Percentiles rank a stretch among this genome's conserved stretches.
Evolutionary conservation across 805 yeast species (phyloP).

Genomic region (Barnettozyma populi): DNA sequence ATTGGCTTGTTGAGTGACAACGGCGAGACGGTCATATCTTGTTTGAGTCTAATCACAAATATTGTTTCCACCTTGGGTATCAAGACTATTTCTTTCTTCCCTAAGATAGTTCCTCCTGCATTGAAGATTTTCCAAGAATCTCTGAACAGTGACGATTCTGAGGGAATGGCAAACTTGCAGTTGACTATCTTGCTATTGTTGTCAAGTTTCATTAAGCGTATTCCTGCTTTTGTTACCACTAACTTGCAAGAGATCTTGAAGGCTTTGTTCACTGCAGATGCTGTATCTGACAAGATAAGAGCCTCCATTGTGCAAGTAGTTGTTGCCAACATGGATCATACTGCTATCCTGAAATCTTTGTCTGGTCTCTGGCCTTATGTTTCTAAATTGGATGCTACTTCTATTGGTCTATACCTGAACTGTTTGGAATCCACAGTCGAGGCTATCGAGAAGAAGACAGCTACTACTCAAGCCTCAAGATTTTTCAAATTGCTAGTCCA

Average conservation of each 20-base stretch:
- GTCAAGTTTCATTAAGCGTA: constrained; percentile 69
- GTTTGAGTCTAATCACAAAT: constrained; percentile 66
- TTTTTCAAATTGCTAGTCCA: constrained; percentile 66
- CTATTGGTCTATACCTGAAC: constrained; percentile 67
- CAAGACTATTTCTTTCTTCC: constrained; percentile 76
- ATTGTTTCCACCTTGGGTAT: constrained; percentile 76
- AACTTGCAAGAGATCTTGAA: constrained; percentile 58
- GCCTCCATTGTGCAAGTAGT: constrained; percentile 55
- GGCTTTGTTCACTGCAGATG: constrained; percentile 50
- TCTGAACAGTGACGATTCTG: constrained; percentile 18
- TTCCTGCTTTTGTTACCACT: constrained; percentile 80
- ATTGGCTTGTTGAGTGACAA: constrained; percentile 48
- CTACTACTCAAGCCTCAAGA: constrained; percentile 60
- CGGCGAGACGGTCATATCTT: constrained; percentile 65
- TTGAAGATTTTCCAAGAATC: constrained; percentile 49
- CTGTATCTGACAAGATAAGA: constrained; percentile 55
- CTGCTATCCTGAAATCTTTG: constrained; percentile 56
- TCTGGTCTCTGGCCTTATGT: constrained; percentile 55
- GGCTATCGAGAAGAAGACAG: constrained; percentile 63
- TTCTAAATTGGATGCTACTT: constrained; percentile 33
- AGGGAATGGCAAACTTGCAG: constrained; percentile 42
- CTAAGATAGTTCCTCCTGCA: constrained; percentile 76
- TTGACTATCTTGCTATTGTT: constrained; percentile 66
- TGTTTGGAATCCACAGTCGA: constrained; percentile 63
- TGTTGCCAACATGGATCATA: constrained; percentile 62